Conservation (phyloP, 495 filamentous ascomycete genomes). For the Podospora pseudopauciseta region DNA sequence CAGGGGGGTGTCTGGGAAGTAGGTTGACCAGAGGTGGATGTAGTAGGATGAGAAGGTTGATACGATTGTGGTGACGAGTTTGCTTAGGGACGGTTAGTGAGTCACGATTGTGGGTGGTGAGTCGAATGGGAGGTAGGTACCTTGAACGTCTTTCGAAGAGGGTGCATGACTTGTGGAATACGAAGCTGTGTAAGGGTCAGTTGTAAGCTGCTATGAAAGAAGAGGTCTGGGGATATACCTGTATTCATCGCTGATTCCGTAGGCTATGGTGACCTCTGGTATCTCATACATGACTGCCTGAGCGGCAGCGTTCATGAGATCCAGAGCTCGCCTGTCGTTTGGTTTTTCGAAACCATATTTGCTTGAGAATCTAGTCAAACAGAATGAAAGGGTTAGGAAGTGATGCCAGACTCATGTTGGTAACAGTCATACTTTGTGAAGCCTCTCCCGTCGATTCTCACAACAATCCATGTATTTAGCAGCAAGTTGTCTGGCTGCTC, state of each 20-base stretch:
- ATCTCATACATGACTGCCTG: conserved; percentile 77
- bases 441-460: conserved; percentile 86
- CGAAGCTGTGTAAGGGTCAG: conserved; percentile 56
- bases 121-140: conserved; percentile 37
- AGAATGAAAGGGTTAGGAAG: neutral
- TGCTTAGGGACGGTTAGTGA: conserved; percentile 49
- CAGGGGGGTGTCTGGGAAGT: conserved; percentile 66
- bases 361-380: conserved; percentile 58
- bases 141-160: conserved; percentile 85
- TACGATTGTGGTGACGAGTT: conserved; percentile 83
- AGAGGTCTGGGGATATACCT: neutral
- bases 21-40: conserved; percentile 70
- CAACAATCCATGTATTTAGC: conserved; percentile 88
- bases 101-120: neutral
- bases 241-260: conserved; percentile 92
- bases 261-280: conserved; percentile 79
- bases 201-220: neutral
- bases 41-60: conserved; percentile 95
- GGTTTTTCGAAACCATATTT: conserved; percentile 87
- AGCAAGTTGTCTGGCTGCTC: conserved; percentile 77
- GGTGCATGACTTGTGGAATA: conserved; percentile 73
- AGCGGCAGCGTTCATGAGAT: conserved; percentile 93
- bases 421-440: conserved; percentile 70
- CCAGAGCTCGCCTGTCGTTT: conserved; percentile 80
- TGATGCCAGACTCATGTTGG: neutral